Evolutionary conservation across 2,329 filamentous ascomycete genomes (phyloP).

Genomic region (Balansia obtecta): DNA sequence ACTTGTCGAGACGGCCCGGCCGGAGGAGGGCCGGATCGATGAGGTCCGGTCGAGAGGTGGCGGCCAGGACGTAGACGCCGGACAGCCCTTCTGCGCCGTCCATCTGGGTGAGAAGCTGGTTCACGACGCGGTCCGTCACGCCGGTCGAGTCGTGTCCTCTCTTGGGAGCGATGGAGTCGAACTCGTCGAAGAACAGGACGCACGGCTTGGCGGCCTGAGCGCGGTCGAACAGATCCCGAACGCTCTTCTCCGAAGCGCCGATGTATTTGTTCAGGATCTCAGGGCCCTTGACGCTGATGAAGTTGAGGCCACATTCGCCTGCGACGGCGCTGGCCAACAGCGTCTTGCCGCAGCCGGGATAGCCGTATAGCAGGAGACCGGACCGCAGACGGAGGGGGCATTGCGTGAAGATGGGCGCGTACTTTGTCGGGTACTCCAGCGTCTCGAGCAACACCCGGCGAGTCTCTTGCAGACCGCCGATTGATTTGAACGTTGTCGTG

Average conservation of each 20-base stretch:
- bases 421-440: conserved; percentile 91
- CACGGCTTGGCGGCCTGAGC: conserved; percentile 85
- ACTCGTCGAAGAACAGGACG: conserved; percentile 96
- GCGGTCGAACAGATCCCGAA: conserved; percentile 88
- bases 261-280: conserved; percentile 99
- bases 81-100: conserved; percentile 91
- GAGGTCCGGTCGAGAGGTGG: conserved; percentile 82
- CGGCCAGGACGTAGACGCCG: conserved; percentile 92
- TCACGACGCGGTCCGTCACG: conserved; percentile 97
- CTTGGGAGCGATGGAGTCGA: conserved; percentile 95
- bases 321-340: conserved; percentile 93
- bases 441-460: conserved; percentile 89
- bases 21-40: conserved; percentile 90
- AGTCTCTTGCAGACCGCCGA: conserved; percentile 78
- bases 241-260: conserved; percentile 89
- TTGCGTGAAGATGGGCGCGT: conserved; percentile 92
- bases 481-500: conserved; percentile 82
- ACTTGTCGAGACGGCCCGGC: conserved; percentile 88
- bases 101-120: conserved; percentile 97
- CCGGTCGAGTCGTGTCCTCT: conserved; percentile 93
- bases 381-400: conserved; percentile 91
- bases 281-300: conserved; percentile 95
- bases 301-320: conserved; percentile 93
- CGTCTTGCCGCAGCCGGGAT: conserved; percentile 92
- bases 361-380: conserved; percentile 85